These are phyloP conservation scores for Coemansia sp. DNA, from an alignment of 192 early-diverging fungal species.

Conservation along the genomic window DNA sequence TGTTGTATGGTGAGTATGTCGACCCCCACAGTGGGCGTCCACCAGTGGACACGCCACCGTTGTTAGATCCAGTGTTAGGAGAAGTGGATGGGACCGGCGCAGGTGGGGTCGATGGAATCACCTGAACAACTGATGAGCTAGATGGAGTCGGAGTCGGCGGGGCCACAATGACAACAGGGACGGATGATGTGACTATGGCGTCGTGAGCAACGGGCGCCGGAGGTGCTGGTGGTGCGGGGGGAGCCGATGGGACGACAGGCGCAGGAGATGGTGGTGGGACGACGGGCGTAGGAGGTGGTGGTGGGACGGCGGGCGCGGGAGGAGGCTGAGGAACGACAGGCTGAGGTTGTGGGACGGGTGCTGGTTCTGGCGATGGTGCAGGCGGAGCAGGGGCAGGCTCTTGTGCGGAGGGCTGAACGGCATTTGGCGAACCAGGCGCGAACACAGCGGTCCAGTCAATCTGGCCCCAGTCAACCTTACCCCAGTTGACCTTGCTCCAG, in stretches of 20 bases:
- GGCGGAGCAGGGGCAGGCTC: not conserved
- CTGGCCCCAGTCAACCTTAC: slow-evolving; percentile 14
- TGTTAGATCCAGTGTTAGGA: slow-evolving; percentile 1
- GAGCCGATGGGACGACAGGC: not conserved
- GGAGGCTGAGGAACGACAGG: not conserved
- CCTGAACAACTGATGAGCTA: not conserved
- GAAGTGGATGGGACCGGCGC: not conserved
- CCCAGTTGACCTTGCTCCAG: slow-evolving; percentile 27
- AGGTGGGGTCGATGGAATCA: not conserved
- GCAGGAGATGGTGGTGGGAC: not conserved
- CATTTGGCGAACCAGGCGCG: not conserved
- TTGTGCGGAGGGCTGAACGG: not conserved
- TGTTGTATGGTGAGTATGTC: slow-evolving; percentile 50
- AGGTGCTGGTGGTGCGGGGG: not conserved
- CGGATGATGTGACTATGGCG: not conserved
- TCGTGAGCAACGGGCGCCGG: slow-evolving; percentile 3
- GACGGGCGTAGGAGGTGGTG: not conserved
- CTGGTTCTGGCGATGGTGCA: too few species aligned
- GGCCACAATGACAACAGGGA: not conserved
- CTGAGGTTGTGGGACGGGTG: not conserved
- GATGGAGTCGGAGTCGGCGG: not conserved
- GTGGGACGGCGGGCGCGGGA: not conserved
- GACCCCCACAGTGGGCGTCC: slow-evolving; percentile 38
- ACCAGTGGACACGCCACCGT: not conserved
- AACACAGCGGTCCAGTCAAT: slow-evolving; percentile 29